Percentiles rank a stretch among this genome's conserved stretches.
These are phyloP conservation scores for Paralagenidium karlingii DNA, from an alignment of 352 stramenopile genomes.

Conservation along the genomic window DNA sequence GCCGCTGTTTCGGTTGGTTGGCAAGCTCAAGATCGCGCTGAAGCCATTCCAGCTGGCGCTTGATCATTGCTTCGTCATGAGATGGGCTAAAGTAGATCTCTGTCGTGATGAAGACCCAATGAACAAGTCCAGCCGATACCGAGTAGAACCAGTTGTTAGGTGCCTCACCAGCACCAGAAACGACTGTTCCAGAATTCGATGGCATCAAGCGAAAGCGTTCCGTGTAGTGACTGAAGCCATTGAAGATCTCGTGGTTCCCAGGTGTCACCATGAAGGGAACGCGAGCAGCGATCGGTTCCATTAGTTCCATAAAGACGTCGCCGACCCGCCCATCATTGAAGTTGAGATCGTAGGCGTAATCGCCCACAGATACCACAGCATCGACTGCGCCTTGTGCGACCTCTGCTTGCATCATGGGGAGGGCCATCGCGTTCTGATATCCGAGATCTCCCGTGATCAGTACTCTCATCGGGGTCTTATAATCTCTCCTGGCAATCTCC, in stretches of 20 bases:
- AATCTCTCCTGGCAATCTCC: too few relatives aligned
- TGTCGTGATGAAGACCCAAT: conserved; percentile 79
- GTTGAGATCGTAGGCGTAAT: conserved; percentile 85
- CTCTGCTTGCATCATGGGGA: conserved; percentile 82
- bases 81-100: conserved; percentile 89
- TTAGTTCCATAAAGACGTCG: conserved; percentile 86
- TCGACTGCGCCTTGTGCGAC: conserved; percentile 65
- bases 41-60: conserved; percentile 52
- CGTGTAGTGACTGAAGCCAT: conserved; percentile 76
- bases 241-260: conserved; percentile 86
- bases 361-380: conserved; percentile 73
- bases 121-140: conserved; percentile 73
- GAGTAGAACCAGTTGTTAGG: conserved; percentile 88
- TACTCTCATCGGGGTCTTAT: conserved; percentile 39
- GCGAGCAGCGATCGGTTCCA: conserved; percentile 67
- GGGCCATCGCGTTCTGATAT: conserved; percentile 80
- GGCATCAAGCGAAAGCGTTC: conserved; percentile 79
- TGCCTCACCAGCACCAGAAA: conserved; percentile 31
- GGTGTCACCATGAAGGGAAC: conserved; percentile 85
- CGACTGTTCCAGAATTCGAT: conserved; percentile 45
- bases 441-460: conserved; percentile 80
- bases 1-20: conserved; percentile 56
- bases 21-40: conserved; percentile 37
- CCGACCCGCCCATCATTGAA: conserved; percentile 63
- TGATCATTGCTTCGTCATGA: too few relatives aligned